Base-by-base conservation (phyloP, 352 stramenopile species). In the Pythium grandisporangium region DNA sequence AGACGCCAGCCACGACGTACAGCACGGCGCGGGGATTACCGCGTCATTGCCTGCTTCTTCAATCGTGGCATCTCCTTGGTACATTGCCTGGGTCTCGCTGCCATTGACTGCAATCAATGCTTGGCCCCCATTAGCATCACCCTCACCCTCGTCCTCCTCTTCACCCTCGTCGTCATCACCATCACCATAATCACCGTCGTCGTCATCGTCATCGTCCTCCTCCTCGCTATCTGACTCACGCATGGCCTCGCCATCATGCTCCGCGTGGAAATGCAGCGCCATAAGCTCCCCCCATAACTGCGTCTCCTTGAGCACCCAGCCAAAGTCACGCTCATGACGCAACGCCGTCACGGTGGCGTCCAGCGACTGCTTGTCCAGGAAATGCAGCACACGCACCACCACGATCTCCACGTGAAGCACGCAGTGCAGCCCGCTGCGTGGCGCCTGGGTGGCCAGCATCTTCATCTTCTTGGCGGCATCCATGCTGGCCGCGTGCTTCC, bases 211-310 rank as follows among this genome's bases (percentile, higher is more conserved):
- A 25, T 43, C 27, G 8, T 39, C 12, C 53, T 53, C 2, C 63
- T 30, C 1, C 38, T 40, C 10, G 65, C 30, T 32, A 58, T 63
- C 6, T 42, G 41, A 30, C 5, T n/a, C n/a, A n/a, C n/a, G n/a
- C n/a, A n/a, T n/a, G n/a, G n/a, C n/a, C n/a, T n/a, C n/a, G n/a
- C n/a, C n/a, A n/a, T n/a, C n/a, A n/a, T n/a, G 50, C 5, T 34
- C 30, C 14, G 45, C 51, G 5, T 36, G 34, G 36, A 60, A 60
- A 35, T 60, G 51, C 25, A 42, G 38, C 19, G n/a, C 27, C 7
- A 66, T 38, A 12, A 76, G 30, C 23, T 73, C 51, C 13, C 53
- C 37, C 67, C 67, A 80, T 5, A 80, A 48, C 16, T 41, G 27
- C 34, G 34, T 27, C 52, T 77, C 68, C 13, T 58, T 39, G 10